Evolutionary conservation across 2,329 filamentous ascomycete species (phyloP), one percentile per base, ranked within the genome.

Genomic region (Arthrobotrys sphaeroides): DNA sequence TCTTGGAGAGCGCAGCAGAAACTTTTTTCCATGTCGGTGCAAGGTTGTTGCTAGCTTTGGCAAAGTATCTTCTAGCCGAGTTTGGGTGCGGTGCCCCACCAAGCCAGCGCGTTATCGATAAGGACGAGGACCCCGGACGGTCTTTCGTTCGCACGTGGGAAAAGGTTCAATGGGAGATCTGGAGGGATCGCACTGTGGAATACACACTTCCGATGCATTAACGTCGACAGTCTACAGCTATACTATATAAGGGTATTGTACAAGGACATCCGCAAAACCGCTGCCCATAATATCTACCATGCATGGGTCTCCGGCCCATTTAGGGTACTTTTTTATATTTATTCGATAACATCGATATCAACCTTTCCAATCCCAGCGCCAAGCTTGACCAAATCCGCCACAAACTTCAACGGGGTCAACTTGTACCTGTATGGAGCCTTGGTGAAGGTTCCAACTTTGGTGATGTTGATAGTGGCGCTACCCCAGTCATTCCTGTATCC

Each of bases 401-500:
- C 84, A 20, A 84, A 77, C 36, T 80, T 80, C 47, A 87, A 79
- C 0, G 84, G 82, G 0, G 86, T 87, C 24, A 87, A 81, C 74
- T 83, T 84, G 80, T 83, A 87, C 74, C 82, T 81, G 79, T 87
- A 87, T 7, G 83, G 84, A 2, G 84, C 85, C 79, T 83, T 82
- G 5, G 82, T 84, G 69, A 87, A 86, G 62, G 83, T 83, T 2
- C 86, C 86, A 1, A 84, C 82, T 77, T 84, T 84, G 0, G 86
- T 87, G 31, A 87, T 86, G 65, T 88, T 88, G 45, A 87, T 82
- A 0, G 80, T 80, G 0, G 84, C 84, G 3, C 79, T 77, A 1
- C 86, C 86, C 79, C 84, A 88, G 42, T 87, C 85, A 77, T 88
- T 84, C 84, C 80, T 80, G 85, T 85, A 83, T 2, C 85, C 84